Conservation (phyloP, 1,139 yeast species). For the Meyerozyma carpophila region DNA sequence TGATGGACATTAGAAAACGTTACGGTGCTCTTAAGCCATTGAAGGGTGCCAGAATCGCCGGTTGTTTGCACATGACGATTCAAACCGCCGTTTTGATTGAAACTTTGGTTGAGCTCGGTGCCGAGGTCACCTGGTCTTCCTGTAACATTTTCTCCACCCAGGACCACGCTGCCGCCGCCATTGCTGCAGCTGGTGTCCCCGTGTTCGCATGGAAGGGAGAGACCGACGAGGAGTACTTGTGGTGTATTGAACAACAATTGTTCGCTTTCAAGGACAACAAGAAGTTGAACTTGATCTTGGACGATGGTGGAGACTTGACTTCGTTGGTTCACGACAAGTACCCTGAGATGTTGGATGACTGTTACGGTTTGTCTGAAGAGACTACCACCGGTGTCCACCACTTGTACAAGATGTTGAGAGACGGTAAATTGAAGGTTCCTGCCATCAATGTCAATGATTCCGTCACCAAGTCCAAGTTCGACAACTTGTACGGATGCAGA, state of each 20-base stretch:
- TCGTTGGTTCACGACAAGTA: slow-evolving; percentile 94
- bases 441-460: slow-evolving; percentile 99
- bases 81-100: slow-evolving; percentile 99
- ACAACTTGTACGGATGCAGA: slow-evolving; percentile 99
- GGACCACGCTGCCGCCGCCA: slow-evolving; percentile 99
- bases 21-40: slow-evolving; percentile 93
- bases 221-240: slow-evolving; percentile 98
- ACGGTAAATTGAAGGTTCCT: slow-evolving; percentile 90
- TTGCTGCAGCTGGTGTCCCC: slow-evolving; percentile 99
- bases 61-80: slow-evolving; percentile 99
- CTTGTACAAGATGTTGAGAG: slow-evolving; percentile 93
- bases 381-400: slow-evolving; percentile 99
- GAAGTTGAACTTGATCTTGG: slow-evolving; percentile 95
- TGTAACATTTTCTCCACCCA: slow-evolving; percentile 99
- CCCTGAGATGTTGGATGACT: slow-evolving; percentile 95
- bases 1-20: slow-evolving; percentile 93
- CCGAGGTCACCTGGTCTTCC: slow-evolving; percentile 99
- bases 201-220: slow-evolving; percentile 99
- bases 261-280: slow-evolving; percentile 96
- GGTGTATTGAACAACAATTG: slow-evolving; percentile 99
- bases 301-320: slow-evolving; percentile 99
- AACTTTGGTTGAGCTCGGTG: slow-evolving; percentile 96
- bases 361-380: slow-evolving; percentile 98
- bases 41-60: slow-evolving; percentile 98
- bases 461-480: slow-evolving; percentile 98